Conservation (phyloP, 2,329 filamentous ascomycete species). For the Pseudogymnoascus sp. region DNA sequence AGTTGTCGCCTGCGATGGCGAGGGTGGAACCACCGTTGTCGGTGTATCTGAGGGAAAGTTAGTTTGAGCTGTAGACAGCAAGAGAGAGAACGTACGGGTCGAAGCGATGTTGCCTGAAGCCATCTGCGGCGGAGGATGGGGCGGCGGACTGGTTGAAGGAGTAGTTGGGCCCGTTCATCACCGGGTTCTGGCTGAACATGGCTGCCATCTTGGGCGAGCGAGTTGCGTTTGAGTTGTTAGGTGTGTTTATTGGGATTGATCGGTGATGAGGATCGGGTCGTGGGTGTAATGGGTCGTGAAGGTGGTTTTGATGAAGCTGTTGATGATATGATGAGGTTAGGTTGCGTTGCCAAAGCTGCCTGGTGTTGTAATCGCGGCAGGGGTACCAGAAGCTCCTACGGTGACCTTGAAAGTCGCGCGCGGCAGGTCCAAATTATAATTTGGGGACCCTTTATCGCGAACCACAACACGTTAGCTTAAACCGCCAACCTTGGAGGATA, state of each 20-base stretch:
- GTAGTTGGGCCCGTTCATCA: slow-evolving; percentile 63
- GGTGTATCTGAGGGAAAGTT: slow-evolving; percentile 62
- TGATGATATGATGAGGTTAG: slow-evolving; percentile 11
- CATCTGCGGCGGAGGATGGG: slow-evolving; percentile 40
- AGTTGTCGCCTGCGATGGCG: slow-evolving; percentile 87
- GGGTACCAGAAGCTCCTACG: slow-evolving; percentile 1
- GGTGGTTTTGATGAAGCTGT: not conserved
- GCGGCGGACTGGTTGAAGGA: slow-evolving; percentile 55
- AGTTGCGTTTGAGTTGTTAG: not conserved
- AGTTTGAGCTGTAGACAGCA: slow-evolving; percentile 11
- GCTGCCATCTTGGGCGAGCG: slow-evolving; percentile 43
- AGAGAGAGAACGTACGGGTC: slow-evolving; percentile 60
- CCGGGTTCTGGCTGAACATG: slow-evolving; percentile 63
- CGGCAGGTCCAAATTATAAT: slow-evolving; percentile 1
- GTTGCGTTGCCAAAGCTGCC: slow-evolving; percentile 7
- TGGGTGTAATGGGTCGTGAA: slow-evolving; percentile 4
- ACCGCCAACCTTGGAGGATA: slow-evolving; percentile 10
- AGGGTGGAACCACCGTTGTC: slow-evolving; percentile 97
- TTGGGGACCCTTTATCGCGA: slow-evolving; percentile 4
- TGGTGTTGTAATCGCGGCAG: slow-evolving; percentile 6
- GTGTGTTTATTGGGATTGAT: not conserved
- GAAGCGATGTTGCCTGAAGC: slow-evolving; percentile 69
- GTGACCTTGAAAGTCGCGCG: slow-evolving; percentile 1
- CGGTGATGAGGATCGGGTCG: slow-evolving; percentile 10
- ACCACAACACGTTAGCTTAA: slow-evolving; percentile 1